Evolutionary conservation across 352 stramenopile species (phyloP).

Genomic region (Achlya hypogyna): DNA sequence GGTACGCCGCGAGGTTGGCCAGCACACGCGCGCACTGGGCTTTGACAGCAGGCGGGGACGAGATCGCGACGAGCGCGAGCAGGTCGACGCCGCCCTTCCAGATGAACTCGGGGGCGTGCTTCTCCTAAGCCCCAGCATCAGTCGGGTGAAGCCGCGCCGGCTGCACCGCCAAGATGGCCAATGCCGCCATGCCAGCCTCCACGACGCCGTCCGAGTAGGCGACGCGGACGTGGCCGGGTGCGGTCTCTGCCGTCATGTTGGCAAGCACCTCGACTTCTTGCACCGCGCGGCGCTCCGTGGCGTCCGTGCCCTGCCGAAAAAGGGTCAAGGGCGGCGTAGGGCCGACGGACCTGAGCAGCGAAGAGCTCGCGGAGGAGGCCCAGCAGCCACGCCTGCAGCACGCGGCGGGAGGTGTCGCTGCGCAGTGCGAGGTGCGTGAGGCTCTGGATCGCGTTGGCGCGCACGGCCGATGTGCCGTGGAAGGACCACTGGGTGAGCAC

Average conservation of each 20-base stretch:
- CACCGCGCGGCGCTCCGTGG: slow-evolving; percentile 58
- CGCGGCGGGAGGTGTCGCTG: background rate
- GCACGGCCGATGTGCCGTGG: slow-evolving; percentile 42
- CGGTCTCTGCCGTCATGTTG: slow-evolving; percentile 57
- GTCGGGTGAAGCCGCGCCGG: background rate
- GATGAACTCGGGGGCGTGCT: background rate
- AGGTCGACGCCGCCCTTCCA: slow-evolving; percentile 13
- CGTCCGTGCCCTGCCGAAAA: slow-evolving; percentile 34
- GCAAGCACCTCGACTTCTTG: slow-evolving; percentile 72
- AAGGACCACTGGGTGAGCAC: slow-evolving; percentile 65
- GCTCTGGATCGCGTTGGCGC: slow-evolving; percentile 52
- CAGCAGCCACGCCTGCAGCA: slow-evolving; percentile 18
- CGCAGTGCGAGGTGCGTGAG: slow-evolving; percentile 55
- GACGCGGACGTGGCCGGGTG: slow-evolving; percentile 64
- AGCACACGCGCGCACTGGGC: slow-evolving; percentile 64
- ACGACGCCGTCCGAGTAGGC: slow-evolving; percentile 60
- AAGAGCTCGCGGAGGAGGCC: slow-evolving; percentile 5
- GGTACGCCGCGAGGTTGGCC: slow-evolving; percentile 43
- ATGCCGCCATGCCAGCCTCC: slow-evolving; percentile 47
- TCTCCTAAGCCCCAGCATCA: background rate
- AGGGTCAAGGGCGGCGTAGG: background rate
- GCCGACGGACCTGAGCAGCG: background rate
- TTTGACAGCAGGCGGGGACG: slow-evolving; percentile 18
- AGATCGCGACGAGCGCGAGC: slow-evolving; percentile 1
- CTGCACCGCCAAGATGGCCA: slow-evolving; percentile 48